Evolutionary conservation across 1,284 basidiomycete species (phyloP).

Genomic region (Ganoderma leucocontextum): DNA sequence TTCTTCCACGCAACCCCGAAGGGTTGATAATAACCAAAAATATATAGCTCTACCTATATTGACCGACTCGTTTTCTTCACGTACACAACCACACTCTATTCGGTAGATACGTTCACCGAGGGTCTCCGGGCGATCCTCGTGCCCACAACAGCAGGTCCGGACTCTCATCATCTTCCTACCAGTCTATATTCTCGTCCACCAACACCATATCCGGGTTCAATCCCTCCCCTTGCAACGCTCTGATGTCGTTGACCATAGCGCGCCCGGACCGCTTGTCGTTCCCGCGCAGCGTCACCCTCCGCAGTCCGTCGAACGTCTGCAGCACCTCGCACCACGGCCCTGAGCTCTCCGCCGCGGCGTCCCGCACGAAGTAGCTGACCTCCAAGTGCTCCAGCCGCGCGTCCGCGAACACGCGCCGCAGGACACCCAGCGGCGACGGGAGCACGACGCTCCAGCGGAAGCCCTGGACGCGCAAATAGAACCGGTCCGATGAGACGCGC

Average conservation of each 20-base stretch:
- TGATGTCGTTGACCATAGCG: neutral
- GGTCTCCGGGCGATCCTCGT: neutral
- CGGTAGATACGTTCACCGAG: neutral
- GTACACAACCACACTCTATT: neutral
- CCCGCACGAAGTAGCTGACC: conserved; percentile 2
- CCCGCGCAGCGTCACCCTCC: neutral
- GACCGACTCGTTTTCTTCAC: neutral
- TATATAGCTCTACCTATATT: neutral
- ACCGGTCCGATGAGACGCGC: conserved; percentile 1
- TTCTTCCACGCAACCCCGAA: neutral
- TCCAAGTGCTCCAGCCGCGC: neutral
- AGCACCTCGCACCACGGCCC: neutral
- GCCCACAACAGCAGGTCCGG: neutral
- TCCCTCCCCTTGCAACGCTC: neutral
- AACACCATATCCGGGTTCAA: neutral
- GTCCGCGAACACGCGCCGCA: neutral
- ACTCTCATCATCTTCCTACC: neutral
- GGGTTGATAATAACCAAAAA: neutral
- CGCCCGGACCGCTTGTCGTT: neutral
- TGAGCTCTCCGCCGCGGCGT: neutral
- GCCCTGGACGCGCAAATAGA: conserved; percentile 1
- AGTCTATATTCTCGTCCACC: neutral
- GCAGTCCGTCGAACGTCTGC: neutral
- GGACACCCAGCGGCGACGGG: neutral
- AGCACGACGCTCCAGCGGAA: neutral